Base-by-base conservation (phyloP, 2,329 filamentous ascomycete species). In the Cladosporium sp. region DNA sequence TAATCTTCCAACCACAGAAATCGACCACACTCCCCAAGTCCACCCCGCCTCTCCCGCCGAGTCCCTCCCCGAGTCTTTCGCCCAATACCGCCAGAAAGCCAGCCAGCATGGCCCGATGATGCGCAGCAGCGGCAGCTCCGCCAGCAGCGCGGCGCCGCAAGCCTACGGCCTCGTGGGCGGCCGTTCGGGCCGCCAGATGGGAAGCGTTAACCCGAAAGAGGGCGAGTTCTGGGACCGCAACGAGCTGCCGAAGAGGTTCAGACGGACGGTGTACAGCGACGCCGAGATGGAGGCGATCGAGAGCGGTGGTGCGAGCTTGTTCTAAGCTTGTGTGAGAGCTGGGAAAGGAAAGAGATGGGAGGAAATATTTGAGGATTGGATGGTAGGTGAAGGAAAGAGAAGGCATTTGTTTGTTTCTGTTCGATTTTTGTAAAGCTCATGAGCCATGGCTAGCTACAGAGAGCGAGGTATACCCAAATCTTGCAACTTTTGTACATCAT, bases 211-310 rank as follows among this genome's bases (percentile, higher is more conserved):
- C 59, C 79, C 91, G 32, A 79, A 79, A 53, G 72, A 82, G 63
- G 92, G 92, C 60, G 75, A 89, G 69, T 89, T 80, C 71, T 96
- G 96, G 68, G 93, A 97, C 71, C 83, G 90, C 61, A 88, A 83
- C 61, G 88, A 99, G 73, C 83, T 99, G 19, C 92, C 93, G 15
- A 68, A 77, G 56, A 83, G 92, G 62, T 99, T 96, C 80, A 83
- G 85, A 64, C 81, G 89, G 58, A 75, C 81, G 43, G 80, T 83
- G 12, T 87, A 91, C 73, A 85, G 81, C 32, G 72, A 84, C 61
- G 84, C 84, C 38, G 93, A 99, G 80, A 99, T 99, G 54, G 93
- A 97, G 70, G 91, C 90, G 17, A 81, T 99, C 64, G 90, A 96
- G 81, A 93, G 89, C 50, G 93, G 91, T 49, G 93, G 93, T 51